Percentiles rank a stretch among this genome's conserved stretches.
phyloP scores from a whole-genome alignment of 768 basidiomycete species.

The Leccinellum albellum region DNA sequence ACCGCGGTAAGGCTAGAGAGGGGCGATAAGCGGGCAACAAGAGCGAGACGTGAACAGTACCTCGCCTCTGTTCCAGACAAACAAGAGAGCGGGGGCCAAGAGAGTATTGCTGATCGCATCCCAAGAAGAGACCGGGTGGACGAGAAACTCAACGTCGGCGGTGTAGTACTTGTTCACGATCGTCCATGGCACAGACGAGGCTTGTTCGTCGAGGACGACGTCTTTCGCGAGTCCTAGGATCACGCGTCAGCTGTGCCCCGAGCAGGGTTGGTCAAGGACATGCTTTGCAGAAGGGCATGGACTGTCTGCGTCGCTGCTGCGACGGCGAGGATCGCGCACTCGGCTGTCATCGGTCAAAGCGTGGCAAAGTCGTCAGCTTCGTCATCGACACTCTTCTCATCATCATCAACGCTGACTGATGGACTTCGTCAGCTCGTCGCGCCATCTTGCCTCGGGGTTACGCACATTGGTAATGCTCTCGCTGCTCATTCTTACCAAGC shows the following conservation, averaged over 20 bases:
- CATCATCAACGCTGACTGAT: slow-evolving; percentile 3
- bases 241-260: slow-evolving; percentile 16
- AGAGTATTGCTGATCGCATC: slow-evolving; percentile 36
- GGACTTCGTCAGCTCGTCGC: slow-evolving; percentile 11
- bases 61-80: slow-evolving; percentile 66
- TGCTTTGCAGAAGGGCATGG: slow-evolving; percentile 24
- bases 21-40: slow-evolving; percentile 3
- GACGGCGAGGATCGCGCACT: slow-evolving; percentile 27
- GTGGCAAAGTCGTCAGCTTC: neutral
- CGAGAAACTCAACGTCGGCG: slow-evolving; percentile 68
- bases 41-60: slow-evolving; percentile 32
- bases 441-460: slow-evolving; percentile 3
- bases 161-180: slow-evolving; percentile 80
- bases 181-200: slow-evolving; percentile 56
- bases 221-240: slow-evolving; percentile 22
- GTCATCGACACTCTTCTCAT: neutral
- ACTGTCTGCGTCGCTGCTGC: slow-evolving; percentile 19
- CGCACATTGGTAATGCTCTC: neutral
- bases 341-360: slow-evolving; percentile 7
- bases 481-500: slow-evolving; percentile 5
- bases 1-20: slow-evolving; percentile 52
- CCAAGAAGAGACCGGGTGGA: slow-evolving; percentile 44
- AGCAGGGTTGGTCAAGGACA: slow-evolving; percentile 1
- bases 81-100: slow-evolving; percentile 64
- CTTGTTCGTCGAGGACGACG: slow-evolving; percentile 14